phyloP scores from a whole-genome alignment of 139 green algal species.

The Tetraselmis chui region DNA sequence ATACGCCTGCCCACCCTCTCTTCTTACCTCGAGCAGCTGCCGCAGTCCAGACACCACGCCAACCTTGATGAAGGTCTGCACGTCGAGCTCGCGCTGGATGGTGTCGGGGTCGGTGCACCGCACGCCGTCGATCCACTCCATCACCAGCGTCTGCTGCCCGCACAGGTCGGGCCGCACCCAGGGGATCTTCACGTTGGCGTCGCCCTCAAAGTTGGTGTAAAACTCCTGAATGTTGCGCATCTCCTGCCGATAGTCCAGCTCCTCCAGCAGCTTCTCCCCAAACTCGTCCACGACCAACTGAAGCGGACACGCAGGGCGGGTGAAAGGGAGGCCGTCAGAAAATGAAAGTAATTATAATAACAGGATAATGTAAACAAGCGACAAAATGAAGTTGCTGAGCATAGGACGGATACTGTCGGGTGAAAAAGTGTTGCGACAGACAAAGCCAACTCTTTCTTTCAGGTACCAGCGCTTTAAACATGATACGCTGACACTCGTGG shows the following conservation, averaged over 20 bases:
- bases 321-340: too few species aligned
- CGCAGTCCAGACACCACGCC: slow-evolving; percentile 88
- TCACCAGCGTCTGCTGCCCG: slow-evolving; percentile 70
- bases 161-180: slow-evolving; percentile 80
- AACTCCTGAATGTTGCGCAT: slow-evolving; percentile 94
- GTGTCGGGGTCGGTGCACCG: slow-evolving; percentile 76
- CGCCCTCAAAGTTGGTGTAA: slow-evolving; percentile 79
- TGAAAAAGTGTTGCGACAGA: too few species aligned
- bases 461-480: too few species aligned
- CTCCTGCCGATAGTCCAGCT: slow-evolving; percentile 97
- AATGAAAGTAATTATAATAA: too few species aligned
- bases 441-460: too few species aligned
- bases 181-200: slow-evolving; percentile 96
- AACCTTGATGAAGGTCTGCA: slow-evolving; percentile 82
- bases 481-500: too few species aligned
- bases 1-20: too few species aligned
- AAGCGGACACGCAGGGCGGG: too few species aligned
- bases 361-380: too few species aligned
- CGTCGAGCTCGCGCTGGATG: slow-evolving; percentile 40
- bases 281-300: slow-evolving; percentile 99
- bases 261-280: slow-evolving; percentile 97
- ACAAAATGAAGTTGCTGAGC: too few species aligned
- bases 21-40: slow-evolving; percentile 89
- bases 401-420: too few species aligned
- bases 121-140: slow-evolving; percentile 99